These are phyloP conservation scores for Saprolegnia parasitica DNA, from an alignment of 352 stramenopile species.

Conservation along the genomic window DNA sequence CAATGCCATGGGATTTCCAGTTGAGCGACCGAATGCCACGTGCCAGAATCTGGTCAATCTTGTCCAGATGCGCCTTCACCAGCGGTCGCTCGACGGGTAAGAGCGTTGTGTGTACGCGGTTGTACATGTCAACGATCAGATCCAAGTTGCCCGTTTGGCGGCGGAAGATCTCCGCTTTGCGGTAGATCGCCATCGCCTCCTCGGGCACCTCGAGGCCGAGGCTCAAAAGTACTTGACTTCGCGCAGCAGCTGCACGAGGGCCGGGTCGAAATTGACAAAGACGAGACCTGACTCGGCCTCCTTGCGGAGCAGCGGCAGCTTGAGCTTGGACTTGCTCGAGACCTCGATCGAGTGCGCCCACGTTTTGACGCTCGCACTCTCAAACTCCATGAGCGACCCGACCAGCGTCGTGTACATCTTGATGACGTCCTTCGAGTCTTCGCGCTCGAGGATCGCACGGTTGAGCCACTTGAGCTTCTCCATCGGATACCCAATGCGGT, in stretches of 20 bases:
- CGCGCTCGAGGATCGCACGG: constrained; percentile 75
- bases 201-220: constrained; percentile 86
- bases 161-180: constrained; percentile 87
- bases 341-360: constrained; percentile 77
- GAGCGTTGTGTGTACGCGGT: constrained; percentile 82
- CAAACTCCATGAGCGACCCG: constrained; percentile 74
- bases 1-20: constrained; percentile 91
- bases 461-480: constrained; percentile 78
- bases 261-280: constrained; percentile 88
- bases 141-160: constrained; percentile 89
- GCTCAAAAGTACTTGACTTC: constrained; percentile 94
- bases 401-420: constrained; percentile 88
- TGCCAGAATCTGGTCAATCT: constrained; percentile 84
- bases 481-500: constrained; percentile 88
- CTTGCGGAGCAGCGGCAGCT: constrained; percentile 76
- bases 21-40: constrained; percentile 89
- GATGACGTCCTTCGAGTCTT: constrained; percentile 86
- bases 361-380: constrained; percentile 77
- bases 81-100: constrained; percentile 87
- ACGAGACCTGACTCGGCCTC: constrained; percentile 44
- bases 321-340: constrained; percentile 80
- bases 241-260: constrained; percentile 84
- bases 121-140: constrained; percentile 92
- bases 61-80: constrained; percentile 82
- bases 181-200: constrained; percentile 89